Conservation (phyloP, 2,329 filamentous ascomycete species). For the Westerdykella aurantiaca region DNA sequence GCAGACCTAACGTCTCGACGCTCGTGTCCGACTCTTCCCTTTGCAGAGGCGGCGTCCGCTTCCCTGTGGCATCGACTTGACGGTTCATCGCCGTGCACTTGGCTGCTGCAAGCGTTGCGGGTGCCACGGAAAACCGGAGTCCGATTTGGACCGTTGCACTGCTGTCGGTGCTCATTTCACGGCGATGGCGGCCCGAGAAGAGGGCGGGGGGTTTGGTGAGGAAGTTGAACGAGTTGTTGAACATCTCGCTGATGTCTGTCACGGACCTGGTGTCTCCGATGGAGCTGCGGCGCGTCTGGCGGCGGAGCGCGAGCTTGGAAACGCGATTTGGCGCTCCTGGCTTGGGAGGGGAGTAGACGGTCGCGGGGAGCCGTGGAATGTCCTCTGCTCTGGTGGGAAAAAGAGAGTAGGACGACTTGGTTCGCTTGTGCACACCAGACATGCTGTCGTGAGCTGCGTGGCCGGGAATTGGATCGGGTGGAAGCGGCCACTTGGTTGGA, state of each 20-base stretch:
- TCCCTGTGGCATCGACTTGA: conserved; percentile 6
- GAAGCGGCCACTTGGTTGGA: conserved; percentile 33
- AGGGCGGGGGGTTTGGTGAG: conserved; percentile 37
- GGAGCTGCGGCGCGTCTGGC: conserved; percentile 29
- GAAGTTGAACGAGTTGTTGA: conserved; percentile 32
- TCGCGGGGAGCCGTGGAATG: conserved; percentile 35
- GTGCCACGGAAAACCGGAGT: conserved; percentile 55
- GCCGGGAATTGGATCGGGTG: conserved; percentile 22
- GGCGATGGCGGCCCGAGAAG: conserved; percentile 39
- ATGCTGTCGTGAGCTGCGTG: conserved; percentile 11
- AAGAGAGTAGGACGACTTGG: conserved; percentile 34
- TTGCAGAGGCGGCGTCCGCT: conserved; percentile 13
- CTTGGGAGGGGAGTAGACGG: conserved; percentile 32
- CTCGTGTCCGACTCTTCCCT: conserved; percentile 24
- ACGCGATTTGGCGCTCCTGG: conserved; percentile 13
- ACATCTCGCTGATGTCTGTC: conserved; percentile 35
- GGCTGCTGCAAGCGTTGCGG: conserved; percentile 32
- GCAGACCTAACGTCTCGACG: conserved; percentile 23
- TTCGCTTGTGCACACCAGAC: conserved; percentile 16
- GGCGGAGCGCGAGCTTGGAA: conserved; percentile 27
- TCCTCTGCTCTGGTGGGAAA: conserved; percentile 38
- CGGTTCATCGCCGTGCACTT: conserved; percentile 22
- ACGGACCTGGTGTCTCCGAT: conserved; percentile 21
- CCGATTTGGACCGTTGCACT: conserved; percentile 68
- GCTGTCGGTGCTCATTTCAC: conserved; percentile 59